Evolutionary conservation across 805 yeast species (phyloP).

Genomic region (Starmerella floris): DNA sequence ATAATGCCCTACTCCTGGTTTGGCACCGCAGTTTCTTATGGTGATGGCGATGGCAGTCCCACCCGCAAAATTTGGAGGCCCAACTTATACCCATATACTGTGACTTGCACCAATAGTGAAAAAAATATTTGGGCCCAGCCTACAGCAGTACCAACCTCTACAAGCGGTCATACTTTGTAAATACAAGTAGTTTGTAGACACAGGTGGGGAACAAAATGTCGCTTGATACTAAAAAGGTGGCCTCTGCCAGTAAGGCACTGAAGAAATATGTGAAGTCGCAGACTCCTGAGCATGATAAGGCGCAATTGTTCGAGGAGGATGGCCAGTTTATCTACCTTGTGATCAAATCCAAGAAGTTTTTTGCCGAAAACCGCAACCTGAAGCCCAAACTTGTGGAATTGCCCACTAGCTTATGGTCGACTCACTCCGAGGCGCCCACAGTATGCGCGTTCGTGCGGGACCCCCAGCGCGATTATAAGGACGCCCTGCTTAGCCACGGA

Average conservation of each 20-base stretch:
- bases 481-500: slow-evolving; percentile 21
- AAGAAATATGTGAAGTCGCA: slow-evolving; percentile 39
- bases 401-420: slow-evolving; percentile 35
- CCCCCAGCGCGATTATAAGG: slow-evolving; percentile 34
- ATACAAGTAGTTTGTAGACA: not conserved
- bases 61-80: no score
- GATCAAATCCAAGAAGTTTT: slow-evolving; percentile 51
- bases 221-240: slow-evolving; percentile 23
- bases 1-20: no score
- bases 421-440: slow-evolving; percentile 33
- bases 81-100: not conserved
- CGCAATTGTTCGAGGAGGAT: slow-evolving; percentile 45
- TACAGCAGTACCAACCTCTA: no score
- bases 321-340: slow-evolving; percentile 42
- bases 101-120: not conserved
- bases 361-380: slow-evolving; percentile 41
- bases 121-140: no score
- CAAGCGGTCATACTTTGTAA: no score
- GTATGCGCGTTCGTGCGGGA: slow-evolving; percentile 64
- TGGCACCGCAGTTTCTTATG: no score
- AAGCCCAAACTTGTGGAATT: slow-evolving; percentile 32
- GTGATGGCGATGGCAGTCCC: no score
- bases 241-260: slow-evolving; percentile 41
- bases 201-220: slow-evolving; percentile 2
- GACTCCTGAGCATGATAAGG: slow-evolving; percentile 27